Evolutionary conservation across 2,329 filamentous ascomycete genomes (phyloP).

Genomic region (Aspergillus luchuensis): DNA sequence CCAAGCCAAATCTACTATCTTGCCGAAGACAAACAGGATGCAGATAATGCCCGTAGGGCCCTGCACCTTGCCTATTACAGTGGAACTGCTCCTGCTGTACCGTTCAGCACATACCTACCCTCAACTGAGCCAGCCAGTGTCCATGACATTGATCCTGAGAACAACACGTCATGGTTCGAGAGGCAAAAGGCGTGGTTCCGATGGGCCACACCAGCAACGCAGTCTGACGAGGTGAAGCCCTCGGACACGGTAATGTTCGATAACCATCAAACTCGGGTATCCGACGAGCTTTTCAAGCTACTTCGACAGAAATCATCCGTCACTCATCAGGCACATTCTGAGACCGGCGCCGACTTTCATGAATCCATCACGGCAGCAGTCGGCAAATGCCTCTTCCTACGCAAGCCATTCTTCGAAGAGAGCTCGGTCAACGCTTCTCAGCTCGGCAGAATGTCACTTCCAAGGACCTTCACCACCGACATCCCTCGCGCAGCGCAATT

Average conservation of each 20-base stretch:
- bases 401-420: slow-evolving; percentile 25
- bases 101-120: slow-evolving; percentile 40
- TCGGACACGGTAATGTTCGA: slow-evolving; percentile 31
- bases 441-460: slow-evolving; percentile 33
- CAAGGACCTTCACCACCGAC: slow-evolving; percentile 37
- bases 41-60: slow-evolving; percentile 37
- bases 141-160: slow-evolving; percentile 28
- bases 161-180: slow-evolving; percentile 34
- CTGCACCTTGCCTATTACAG: slow-evolving; percentile 35
- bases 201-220: slow-evolving; percentile 36
- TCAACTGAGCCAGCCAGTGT: slow-evolving; percentile 30
- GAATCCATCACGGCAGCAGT: slow-evolving; percentile 41
- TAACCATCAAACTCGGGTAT: slow-evolving; percentile 33
- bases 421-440: slow-evolving; percentile 30
- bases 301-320: slow-evolving; percentile 22
- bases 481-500: slow-evolving; percentile 38
- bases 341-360: slow-evolving; percentile 18
- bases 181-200: slow-evolving; percentile 40
- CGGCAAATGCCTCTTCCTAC: slow-evolving; percentile 43
- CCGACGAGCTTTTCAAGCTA: slow-evolving; percentile 35
- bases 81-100: slow-evolving; percentile 21
- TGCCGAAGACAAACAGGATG: slow-evolving; percentile 32
- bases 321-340: background rate
- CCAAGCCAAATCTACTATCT: slow-evolving; percentile 37
- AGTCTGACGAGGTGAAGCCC: slow-evolving; percentile 21